phyloP scores from a whole-genome alignment of 2,329 filamentous ascomycete species.

The Nemania abortiva region DNA sequence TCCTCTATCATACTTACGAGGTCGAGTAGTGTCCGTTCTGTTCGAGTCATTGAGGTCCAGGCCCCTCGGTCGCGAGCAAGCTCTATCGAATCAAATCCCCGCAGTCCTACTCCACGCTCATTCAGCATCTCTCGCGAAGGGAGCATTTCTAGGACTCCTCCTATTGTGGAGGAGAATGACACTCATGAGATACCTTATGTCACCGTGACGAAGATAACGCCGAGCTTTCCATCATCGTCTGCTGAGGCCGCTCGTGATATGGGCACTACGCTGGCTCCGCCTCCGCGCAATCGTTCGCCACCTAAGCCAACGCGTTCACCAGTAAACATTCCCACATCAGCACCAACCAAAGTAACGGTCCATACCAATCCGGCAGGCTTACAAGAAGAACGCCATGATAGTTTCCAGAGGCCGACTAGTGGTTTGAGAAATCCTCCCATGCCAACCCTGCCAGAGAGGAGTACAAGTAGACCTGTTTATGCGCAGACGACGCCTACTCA shows the following conservation, averaged over 20 bases:
- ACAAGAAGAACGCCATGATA: constrained; percentile 41
- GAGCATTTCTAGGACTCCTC: constrained; percentile 55
- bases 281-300: constrained; percentile 43
- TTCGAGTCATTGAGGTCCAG: constrained; percentile 69
- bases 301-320: constrained; percentile 31
- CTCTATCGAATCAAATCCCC: constrained; percentile 60
- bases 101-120: constrained; percentile 50
- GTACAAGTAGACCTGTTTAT: constrained; percentile 44
- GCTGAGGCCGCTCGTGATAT: constrained; percentile 36
- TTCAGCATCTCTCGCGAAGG: constrained; percentile 57
- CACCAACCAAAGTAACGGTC: constrained; percentile 44
- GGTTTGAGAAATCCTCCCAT: constrained; percentile 46
- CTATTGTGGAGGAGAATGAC: constrained; percentile 56
- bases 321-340: constrained; percentile 33
- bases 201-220: constrained; percentile 38
- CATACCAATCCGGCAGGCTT: constrained; percentile 32
- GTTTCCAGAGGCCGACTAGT: constrained; percentile 40
- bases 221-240: constrained; percentile 31
- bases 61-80: constrained; percentile 64
- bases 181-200: constrained; percentile 19
- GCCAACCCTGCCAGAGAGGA: constrained; percentile 51
- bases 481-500: constrained; percentile 38
- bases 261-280: constrained; percentile 31
- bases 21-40: constrained; percentile 65
- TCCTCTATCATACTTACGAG: constrained; percentile 57